Conservation (phyloP, 1,139 yeast genomes). For the Yamadazyma diospyri region DNA sequence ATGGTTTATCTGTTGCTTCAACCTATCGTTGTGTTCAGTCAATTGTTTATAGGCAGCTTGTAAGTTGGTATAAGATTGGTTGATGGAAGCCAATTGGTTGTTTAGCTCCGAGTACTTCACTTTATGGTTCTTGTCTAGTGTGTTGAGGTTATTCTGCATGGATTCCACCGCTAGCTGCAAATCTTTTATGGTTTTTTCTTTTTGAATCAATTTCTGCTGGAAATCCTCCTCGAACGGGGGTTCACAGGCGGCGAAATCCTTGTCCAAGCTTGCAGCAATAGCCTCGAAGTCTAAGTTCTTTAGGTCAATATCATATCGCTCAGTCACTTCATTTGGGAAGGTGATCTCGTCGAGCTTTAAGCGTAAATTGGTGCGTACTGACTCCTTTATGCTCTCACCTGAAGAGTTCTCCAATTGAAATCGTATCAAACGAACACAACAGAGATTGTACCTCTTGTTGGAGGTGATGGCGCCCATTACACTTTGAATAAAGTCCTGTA, state of each 20-base stretch:
- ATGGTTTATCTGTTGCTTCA: constrained; percentile 10
- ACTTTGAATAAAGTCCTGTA: background rate
- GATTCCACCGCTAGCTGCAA: constrained; percentile 40
- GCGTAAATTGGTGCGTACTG: too few species aligned
- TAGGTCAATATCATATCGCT: constrained; percentile 1
- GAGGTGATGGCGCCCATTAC: constrained; percentile 3
- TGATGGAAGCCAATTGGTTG: constrained; percentile 20
- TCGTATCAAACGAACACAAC: constrained; percentile 2
- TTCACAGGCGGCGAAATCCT: constrained; percentile 1
- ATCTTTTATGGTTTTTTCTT: constrained; percentile 34
- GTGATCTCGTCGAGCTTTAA: background rate
- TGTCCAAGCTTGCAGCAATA: constrained; percentile 3
- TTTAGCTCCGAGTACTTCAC: constrained; percentile 18
- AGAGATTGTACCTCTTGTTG: constrained; percentile 3
- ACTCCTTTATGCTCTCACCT: background rate
- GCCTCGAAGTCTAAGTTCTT: constrained; percentile 2
- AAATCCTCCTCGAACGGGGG: background rate
- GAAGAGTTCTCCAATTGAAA: background rate
- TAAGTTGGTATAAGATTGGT: constrained; percentile 9
- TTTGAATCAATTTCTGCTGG: constrained; percentile 9
- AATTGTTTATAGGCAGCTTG: constrained; percentile 7
- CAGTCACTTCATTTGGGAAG: constrained; percentile 7
- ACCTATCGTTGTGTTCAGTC: constrained; percentile 6
- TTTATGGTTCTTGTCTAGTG: constrained; percentile 22
- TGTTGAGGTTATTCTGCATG: constrained; percentile 39